Conservation (phyloP, 1,139 yeast genomes). For the Petasospora fabianii region DNA sequence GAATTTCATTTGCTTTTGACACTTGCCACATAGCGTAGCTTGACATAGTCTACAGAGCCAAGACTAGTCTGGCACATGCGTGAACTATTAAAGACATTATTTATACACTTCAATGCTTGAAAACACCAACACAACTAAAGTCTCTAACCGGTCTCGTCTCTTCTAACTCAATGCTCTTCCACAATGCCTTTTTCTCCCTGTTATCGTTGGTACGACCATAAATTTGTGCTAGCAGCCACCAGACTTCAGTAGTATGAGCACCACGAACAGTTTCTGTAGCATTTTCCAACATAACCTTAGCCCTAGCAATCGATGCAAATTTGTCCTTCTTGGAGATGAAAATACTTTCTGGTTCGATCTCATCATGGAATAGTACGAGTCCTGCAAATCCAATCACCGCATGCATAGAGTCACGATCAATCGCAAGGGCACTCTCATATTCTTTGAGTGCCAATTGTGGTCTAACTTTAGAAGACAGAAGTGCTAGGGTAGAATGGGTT, state of each 20-base stretch:
- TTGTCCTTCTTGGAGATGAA: conserved; percentile 49
- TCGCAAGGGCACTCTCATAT: conserved; percentile 61
- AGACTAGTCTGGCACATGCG: no score
- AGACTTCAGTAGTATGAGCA: conserved; percentile 59
- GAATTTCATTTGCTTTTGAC: no score
- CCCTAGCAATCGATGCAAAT: conserved; percentile 62
- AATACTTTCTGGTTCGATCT: no score
- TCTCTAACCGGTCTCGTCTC: conserved; percentile 62
- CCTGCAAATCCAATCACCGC: conserved; percentile 68
- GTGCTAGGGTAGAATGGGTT: conserved; percentile 54
- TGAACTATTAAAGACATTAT: no score
- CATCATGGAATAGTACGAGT: conserved; percentile 38
- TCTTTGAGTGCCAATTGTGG: conserved; percentile 53
- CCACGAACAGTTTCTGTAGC: conserved; percentile 52
- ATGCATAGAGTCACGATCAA: conserved; percentile 43
- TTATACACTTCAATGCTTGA: no score
- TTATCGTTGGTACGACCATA: conserved; percentile 62
- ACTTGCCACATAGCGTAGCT: no score
- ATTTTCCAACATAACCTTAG: conserved; percentile 60
- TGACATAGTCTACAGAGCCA: no score
- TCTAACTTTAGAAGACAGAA: conserved; percentile 37
- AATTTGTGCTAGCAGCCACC: conserved; percentile 66
- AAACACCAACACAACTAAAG: conserved; percentile 24
- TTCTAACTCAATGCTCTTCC: conserved; percentile 68
- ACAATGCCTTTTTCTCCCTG: conserved; percentile 50